phyloP scores from a whole-genome alignment of 345 rosid species.

The Euclidium syriacum region DNA sequence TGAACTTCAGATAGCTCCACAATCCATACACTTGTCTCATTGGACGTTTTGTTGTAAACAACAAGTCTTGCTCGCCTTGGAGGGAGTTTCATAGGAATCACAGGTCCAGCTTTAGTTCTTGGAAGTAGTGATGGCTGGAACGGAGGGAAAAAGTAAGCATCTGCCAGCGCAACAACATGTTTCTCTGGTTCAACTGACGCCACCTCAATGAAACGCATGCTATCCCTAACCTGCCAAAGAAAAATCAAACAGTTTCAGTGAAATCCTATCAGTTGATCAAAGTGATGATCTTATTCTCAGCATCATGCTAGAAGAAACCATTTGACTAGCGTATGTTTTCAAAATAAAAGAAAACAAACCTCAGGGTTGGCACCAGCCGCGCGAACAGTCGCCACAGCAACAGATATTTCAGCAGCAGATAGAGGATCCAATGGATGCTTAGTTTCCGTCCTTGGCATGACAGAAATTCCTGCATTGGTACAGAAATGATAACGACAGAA shows the following conservation, averaged over 20 bases:
- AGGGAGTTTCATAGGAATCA: slow-evolving; percentile 84
- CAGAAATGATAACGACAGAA: neutral
- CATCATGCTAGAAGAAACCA: neutral
- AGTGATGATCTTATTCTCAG: neutral
- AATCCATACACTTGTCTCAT: slow-evolving; percentile 78
- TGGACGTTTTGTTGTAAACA: slow-evolving; percentile 76
- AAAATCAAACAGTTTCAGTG: slow-evolving; percentile 15
- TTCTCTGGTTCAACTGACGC: slow-evolving; percentile 83
- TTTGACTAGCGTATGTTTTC: neutral
- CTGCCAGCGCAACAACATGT: slow-evolving; percentile 77
- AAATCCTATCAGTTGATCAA: neutral
- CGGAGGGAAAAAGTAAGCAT: slow-evolving; percentile 93
- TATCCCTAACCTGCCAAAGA: slow-evolving; percentile 65
- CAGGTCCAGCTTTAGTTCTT: slow-evolving; percentile 75
- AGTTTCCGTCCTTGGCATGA: slow-evolving; percentile 73
- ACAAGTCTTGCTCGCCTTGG: slow-evolving; percentile 79
- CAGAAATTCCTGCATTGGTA: slow-evolving; percentile 41
- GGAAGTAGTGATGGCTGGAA: slow-evolving; percentile 87
- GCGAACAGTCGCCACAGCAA: slow-evolving; percentile 88
- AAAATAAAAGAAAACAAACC: slow-evolving; percentile 37
- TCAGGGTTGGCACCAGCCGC: slow-evolving; percentile 94
- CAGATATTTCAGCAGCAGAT: slow-evolving; percentile 80
- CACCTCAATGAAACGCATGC: slow-evolving; percentile 89
- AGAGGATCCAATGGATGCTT: slow-evolving; percentile 88
- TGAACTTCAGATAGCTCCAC: slow-evolving; percentile 89